Evolutionary conservation across 345 rosid genomes (phyloP).

Genomic region (Corymbia maculata): DNA sequence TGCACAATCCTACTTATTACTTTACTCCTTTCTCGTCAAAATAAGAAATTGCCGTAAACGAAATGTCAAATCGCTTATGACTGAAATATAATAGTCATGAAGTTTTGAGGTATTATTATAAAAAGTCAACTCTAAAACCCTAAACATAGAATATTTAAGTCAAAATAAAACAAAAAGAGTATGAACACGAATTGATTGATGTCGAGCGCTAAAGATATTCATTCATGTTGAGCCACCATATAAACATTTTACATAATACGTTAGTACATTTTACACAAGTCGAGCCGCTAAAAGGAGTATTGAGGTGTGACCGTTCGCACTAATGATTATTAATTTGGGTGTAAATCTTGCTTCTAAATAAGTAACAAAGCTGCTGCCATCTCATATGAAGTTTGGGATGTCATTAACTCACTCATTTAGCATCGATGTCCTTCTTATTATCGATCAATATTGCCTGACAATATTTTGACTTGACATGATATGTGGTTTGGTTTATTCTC

Average conservation of each 20-base stretch:
- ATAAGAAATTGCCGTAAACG: background rate
- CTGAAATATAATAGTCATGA: background rate
- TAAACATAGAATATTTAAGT: background rate
- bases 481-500: background rate
- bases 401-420: background rate
- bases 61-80: background rate
- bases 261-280: background rate
- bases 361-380: background rate
- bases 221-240: background rate
- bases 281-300: background rate
- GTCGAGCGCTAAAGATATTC: background rate
- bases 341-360: background rate
- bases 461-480: background rate
- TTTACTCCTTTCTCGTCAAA: background rate
- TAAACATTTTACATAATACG: background rate
- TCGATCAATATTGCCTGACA: background rate
- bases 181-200: background rate
- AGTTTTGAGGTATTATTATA: background rate
- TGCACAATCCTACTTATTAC: background rate
- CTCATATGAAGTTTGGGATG: background rate
- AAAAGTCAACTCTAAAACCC: background rate
- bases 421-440: background rate
- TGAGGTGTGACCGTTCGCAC: background rate
- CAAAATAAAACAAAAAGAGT: background rate
- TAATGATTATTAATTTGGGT: background rate